Percentiles rank a stretch among this genome's conserved stretches.
Evolutionary conservation across 1,139 yeast genomes (phyloP).

Genomic region (Sugiyamaella grinbergsii): DNA sequence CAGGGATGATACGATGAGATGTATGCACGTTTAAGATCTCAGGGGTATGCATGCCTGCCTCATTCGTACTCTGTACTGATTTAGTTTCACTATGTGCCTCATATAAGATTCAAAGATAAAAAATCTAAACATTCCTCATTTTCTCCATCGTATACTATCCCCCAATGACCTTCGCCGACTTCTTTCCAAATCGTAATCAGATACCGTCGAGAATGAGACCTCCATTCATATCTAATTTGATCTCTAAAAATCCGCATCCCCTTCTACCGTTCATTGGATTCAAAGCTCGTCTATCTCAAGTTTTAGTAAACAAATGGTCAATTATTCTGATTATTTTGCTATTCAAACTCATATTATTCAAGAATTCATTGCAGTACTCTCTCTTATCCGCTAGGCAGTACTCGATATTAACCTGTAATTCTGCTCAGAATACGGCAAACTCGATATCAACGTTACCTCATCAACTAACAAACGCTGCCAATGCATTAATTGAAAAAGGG

Average conservation of each 20-base stretch:
- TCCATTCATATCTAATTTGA: neutral
- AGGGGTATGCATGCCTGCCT: neutral
- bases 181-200: neutral
- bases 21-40: no score
- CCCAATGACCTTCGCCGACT: no score
- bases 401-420: constrained; percentile 45
- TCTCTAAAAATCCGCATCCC: neutral
- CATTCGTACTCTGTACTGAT: no score
- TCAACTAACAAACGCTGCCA: constrained; percentile 57
- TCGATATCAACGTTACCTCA: constrained; percentile 55
- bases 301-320: constrained; percentile 41
- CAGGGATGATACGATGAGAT: no score
- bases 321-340: constrained; percentile 38
- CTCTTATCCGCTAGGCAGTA: constrained; percentile 35
- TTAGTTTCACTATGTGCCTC: no score
- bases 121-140: no score
- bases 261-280: constrained; percentile 40
- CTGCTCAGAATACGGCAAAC: constrained; percentile 51
- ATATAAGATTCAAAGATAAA: no score
- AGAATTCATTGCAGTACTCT: constrained; percentile 31
- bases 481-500: constrained; percentile 51
- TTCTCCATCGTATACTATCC: no score
- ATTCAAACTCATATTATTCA: constrained; percentile 41
- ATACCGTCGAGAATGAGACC: neutral
- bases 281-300: constrained; percentile 41